These are phyloP conservation scores for Xanthoparmelia taractica DNA, from an alignment of 495 filamentous ascomycete genomes.

Conservation along the genomic window DNA sequence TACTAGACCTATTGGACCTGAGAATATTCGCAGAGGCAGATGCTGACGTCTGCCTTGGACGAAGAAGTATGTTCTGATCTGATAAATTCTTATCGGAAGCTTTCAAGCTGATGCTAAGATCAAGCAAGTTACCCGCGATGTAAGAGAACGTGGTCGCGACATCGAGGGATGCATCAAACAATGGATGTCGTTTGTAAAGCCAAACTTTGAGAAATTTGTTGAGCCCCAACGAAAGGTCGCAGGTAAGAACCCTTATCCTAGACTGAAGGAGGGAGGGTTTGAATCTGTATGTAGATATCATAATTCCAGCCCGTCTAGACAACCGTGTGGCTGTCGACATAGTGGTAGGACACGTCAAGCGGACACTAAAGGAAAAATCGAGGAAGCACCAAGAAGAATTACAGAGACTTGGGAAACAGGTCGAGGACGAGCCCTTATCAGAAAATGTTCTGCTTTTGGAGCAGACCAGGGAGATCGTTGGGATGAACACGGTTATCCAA, in stretches of 20 bases:
- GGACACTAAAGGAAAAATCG: conserved; percentile 78
- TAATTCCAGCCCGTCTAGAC: conserved; percentile 88
- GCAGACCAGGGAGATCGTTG: conserved; percentile 67
- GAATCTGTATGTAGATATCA: conserved; percentile 57
- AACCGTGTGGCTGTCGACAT: conserved; percentile 93
- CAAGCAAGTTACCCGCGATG: conserved; percentile 70
- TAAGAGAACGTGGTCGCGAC: conserved; percentile 73
- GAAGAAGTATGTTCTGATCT: conserved; percentile 60
- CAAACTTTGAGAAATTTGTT: conserved; percentile 84
- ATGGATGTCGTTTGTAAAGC: conserved; percentile 94
- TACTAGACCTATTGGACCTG: conserved; percentile 84
- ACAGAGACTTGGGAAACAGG: conserved; percentile 58
- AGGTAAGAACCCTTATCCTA: conserved; percentile 33
- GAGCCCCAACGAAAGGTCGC: conserved; percentile 82
- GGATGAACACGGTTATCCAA: conserved; percentile 86
- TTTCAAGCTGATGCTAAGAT: conserved; percentile 21
- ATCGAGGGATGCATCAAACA: conserved; percentile 96
- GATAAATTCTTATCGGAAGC: conserved; percentile 12
- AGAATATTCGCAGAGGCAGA: conserved; percentile 98
- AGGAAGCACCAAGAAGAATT: conserved; percentile 70
- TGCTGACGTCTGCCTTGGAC: conserved; percentile 83
- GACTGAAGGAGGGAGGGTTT: neutral
- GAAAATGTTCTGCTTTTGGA: conserved; percentile 62
- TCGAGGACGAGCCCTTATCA: conserved; percentile 62
- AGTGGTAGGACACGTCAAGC: conserved; percentile 82